phyloP scores from a whole-genome alignment of 495 filamentous ascomycete genomes.

The Tuber melanosporum region DNA sequence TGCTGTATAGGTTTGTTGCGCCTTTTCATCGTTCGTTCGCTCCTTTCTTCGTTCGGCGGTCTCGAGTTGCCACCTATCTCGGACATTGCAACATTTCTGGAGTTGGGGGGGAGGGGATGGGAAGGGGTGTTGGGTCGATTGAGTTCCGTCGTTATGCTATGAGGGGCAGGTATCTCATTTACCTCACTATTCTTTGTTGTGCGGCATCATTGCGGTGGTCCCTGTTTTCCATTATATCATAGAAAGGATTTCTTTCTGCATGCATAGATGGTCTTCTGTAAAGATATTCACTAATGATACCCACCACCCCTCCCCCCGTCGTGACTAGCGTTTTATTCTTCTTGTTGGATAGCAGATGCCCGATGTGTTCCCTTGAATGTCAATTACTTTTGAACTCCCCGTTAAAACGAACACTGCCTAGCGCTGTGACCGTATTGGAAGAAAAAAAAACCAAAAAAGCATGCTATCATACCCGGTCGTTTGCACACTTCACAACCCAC shows the following conservation, averaged over 20 bases:
- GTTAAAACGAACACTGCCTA: neutral
- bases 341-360: neutral
- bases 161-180: neutral
- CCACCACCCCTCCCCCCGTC: neutral
- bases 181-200: neutral
- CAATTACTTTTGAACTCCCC: neutral
- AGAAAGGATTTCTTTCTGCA: neutral
- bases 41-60: neutral
- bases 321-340: neutral
- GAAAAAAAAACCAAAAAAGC: neutral
- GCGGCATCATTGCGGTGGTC: neutral
- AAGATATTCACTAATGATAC: neutral
- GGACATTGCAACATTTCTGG: neutral
- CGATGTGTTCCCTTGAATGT: neutral
- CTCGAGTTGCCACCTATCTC: neutral
- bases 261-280: neutral
- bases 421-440: neutral
- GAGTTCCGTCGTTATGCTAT: neutral
- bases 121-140: neutral
- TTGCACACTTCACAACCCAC: slow-evolving; percentile 1
- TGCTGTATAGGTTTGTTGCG: neutral
- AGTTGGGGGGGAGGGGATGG: neutral
- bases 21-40: neutral
- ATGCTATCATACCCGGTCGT: neutral
- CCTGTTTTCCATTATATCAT: neutral